phyloP scores from a whole-genome alignment of 2,329 filamentous ascomycete species.

The Malbranchea cinnamomea region DNA sequence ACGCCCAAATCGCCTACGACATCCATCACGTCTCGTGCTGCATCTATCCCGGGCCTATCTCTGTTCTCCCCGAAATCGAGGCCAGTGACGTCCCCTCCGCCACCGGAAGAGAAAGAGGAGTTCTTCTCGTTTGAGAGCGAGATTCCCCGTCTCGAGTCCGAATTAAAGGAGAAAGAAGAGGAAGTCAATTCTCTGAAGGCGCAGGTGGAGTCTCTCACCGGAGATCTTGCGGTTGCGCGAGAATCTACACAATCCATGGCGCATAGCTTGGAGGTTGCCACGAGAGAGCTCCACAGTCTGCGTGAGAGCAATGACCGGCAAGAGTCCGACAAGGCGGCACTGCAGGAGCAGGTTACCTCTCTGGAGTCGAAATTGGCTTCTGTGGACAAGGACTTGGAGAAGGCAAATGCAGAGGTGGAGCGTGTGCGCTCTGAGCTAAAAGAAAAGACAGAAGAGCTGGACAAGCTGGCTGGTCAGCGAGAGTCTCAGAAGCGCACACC shows the following conservation, averaged over 20 bases:
- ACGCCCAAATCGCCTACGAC: constrained; percentile 18
- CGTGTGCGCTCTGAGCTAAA: constrained; percentile 24
- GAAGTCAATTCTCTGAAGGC: constrained; percentile 56
- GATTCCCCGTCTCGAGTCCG: constrained; percentile 62
- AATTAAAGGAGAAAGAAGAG: constrained; percentile 53
- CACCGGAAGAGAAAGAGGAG: constrained; percentile 41
- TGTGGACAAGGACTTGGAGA: constrained; percentile 19
- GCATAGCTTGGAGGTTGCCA: constrained; percentile 50
- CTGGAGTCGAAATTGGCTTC: constrained; percentile 23
- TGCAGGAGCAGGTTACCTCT: constrained; percentile 28
- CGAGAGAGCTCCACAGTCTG: constrained; percentile 44
- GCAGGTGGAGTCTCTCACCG: constrained; percentile 53
- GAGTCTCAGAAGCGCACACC: too few species aligned
- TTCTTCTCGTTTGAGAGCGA: constrained; percentile 91
- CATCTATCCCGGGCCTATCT: constrained; percentile 20
- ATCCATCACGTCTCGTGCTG: constrained; percentile 19
- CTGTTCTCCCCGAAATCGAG: constrained; percentile 25
- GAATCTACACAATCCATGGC: constrained; percentile 55
- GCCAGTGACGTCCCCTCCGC: constrained; percentile 17
- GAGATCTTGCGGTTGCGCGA: constrained; percentile 55
- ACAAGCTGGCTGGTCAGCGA: constrained; percentile 12
- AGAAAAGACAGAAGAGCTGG: constrained; percentile 26
- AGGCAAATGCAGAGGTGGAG: constrained; percentile 17
- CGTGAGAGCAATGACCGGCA: constrained; percentile 38
- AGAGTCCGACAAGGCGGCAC: constrained; percentile 29